phyloP scores from a whole-genome alignment of 23 red algal species.

The Gracilaria domingensis region DNA sequence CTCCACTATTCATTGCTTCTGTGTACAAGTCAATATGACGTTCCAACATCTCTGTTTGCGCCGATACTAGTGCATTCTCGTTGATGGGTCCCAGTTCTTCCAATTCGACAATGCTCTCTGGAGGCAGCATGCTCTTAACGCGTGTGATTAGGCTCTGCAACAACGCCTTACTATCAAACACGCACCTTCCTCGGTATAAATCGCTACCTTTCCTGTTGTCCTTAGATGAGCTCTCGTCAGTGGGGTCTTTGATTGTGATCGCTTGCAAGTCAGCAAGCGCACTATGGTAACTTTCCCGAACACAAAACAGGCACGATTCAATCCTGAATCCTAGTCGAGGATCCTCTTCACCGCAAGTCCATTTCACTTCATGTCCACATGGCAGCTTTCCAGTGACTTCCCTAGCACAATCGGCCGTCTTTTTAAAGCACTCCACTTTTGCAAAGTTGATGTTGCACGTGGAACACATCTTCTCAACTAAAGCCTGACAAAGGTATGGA shows the following conservation, averaged over 20 bases:
- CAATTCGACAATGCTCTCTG: background rate
- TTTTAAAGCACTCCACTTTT: conserved; percentile 37
- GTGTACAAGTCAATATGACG: background rate
- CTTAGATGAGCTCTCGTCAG: background rate
- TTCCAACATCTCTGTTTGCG: conserved; percentile 1
- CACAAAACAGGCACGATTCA: conserved; percentile 40
- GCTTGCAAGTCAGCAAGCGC: background rate
- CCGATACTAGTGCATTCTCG: background rate
- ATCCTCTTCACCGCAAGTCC: conserved; percentile 62
- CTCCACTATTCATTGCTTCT: conserved; percentile 13
- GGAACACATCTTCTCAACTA: conserved; percentile 55
- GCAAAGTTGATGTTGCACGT: conserved; percentile 23
- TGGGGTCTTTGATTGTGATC: background rate
- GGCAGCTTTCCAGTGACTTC: background rate
- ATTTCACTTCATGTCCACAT: conserved; percentile 44
- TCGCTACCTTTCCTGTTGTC: background rate
- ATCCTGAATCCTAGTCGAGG: background rate
- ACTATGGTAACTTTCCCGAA: background rate
- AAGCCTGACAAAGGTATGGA: background rate
- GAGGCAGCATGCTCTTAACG: background rate
- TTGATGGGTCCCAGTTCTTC: background rate
- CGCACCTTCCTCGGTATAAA: background rate
- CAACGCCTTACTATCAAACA: background rate
- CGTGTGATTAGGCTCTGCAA: conserved; percentile 11
- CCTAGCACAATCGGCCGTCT: conserved; percentile 3